phyloP scores from a whole-genome alignment of 2,329 filamentous ascomycete species.

The Ascochyta viciae-villosae region DNA sequence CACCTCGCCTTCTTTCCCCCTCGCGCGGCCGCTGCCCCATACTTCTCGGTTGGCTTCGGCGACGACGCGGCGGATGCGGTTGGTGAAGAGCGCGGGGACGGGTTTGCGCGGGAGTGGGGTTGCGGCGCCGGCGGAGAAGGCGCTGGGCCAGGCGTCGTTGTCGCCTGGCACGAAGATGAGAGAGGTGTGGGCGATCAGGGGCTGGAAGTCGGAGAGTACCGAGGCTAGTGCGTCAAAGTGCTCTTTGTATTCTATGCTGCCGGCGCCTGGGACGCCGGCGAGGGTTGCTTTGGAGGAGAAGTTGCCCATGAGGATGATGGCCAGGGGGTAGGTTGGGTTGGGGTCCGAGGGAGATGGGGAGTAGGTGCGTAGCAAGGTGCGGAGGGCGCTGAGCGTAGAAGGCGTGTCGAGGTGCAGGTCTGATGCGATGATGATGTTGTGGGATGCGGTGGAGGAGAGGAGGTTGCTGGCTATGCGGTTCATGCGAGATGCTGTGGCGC shows the following conservation, averaged over 20 bases:
- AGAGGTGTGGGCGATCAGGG: slow-evolving; percentile 77
- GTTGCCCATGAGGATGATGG: slow-evolving; percentile 85
- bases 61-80: slow-evolving; percentile 81
- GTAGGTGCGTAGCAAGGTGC: slow-evolving; percentile 79
- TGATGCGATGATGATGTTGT: slow-evolving; percentile 76
- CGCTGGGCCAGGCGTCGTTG: slow-evolving; percentile 95
- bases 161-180: slow-evolving; percentile 96
- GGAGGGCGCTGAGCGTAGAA: slow-evolving; percentile 79
- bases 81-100: slow-evolving; percentile 90
- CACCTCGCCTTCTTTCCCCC: slow-evolving; percentile 69
- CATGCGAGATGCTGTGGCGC: slow-evolving; percentile 84
- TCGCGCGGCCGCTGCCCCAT: slow-evolving; percentile 52
- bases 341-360: slow-evolving; percentile 61
- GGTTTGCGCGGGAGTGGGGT: slow-evolving; percentile 72
- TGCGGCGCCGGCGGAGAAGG: slow-evolving; percentile 79
- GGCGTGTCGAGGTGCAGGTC: slow-evolving; percentile 88
- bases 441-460: slow-evolving; percentile 52
- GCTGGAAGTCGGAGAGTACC: slow-evolving; percentile 81
- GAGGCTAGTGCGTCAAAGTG: slow-evolving; percentile 88
- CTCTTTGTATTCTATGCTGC: slow-evolving; percentile 96
- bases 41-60: slow-evolving; percentile 76
- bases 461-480: slow-evolving; percentile 76
- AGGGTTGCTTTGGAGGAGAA: slow-evolving; percentile 70
- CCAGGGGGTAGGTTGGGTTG: slow-evolving; percentile 71
- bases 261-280: slow-evolving; percentile 71